Evolutionary conservation across 1,139 yeast species (phyloP).

Genomic region (Sugiyamaella castrensis): DNA sequence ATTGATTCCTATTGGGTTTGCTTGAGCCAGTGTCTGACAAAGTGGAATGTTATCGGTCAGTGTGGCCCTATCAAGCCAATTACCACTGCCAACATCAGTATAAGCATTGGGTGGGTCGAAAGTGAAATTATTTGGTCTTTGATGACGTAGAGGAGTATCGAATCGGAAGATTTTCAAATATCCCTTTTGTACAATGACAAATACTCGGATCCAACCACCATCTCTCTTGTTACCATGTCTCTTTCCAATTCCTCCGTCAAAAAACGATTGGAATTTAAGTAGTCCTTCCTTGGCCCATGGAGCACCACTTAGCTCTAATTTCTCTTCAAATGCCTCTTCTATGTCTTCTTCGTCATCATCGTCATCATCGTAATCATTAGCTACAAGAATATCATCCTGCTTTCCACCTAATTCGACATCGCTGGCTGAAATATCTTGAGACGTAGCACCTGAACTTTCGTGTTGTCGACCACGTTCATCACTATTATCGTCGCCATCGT

Average conservation of each 20-base stretch:
- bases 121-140: constrained; percentile 10
- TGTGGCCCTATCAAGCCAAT: constrained; percentile 50
- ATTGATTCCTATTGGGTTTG: constrained; percentile 26
- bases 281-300: constrained; percentile 82
- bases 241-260: constrained; percentile 26
- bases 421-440: neutral
- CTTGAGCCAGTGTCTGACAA: constrained; percentile 37
- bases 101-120: constrained; percentile 21
- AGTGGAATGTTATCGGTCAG: constrained; percentile 34
- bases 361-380: neutral
- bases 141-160: constrained; percentile 17
- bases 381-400: neutral
- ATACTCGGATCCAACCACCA: constrained; percentile 32
- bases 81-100: constrained; percentile 55
- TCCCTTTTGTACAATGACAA: constrained; percentile 38
- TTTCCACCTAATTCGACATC: neutral
- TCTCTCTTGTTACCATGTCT: constrained; percentile 9
- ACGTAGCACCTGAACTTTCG: neutral
- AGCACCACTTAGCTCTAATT: constrained; percentile 63
- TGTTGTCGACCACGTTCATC: neutral
- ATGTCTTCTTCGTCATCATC: constrained; percentile 4
- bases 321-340: constrained; percentile 35
- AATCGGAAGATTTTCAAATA: constrained; percentile 35
- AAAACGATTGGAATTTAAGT: constrained; percentile 49
- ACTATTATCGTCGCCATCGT: neutral